phyloP scores from a whole-genome alignment of 192 early-diverging fungal genomes.

The Podila horticola region DNA sequence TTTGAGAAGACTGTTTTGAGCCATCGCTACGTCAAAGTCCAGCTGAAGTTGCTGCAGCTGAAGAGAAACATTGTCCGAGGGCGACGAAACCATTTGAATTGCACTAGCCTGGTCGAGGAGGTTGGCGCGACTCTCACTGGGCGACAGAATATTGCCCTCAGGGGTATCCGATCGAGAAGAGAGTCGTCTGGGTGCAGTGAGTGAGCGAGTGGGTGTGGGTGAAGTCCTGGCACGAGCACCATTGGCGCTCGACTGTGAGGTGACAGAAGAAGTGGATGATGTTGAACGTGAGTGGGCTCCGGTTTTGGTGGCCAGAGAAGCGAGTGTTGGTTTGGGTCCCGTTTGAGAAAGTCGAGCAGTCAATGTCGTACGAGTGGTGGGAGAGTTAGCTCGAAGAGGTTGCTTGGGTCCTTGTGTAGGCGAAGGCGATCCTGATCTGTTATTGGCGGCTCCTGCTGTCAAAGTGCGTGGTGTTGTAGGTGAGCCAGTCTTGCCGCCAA shows the following conservation, averaged over 20 bases:
- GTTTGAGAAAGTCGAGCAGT: conserved; percentile 19
- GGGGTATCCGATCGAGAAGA: conserved; percentile 41
- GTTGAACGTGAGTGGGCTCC: conserved; percentile 30
- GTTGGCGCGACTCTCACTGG: conserved; percentile 33
- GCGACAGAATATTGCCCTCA: conserved; percentile 23
- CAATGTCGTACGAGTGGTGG: conserved; percentile 11
- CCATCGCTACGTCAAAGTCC: conserved; percentile 73
- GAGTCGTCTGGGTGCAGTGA: conserved; percentile 32
- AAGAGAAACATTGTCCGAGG: conserved; percentile 18
- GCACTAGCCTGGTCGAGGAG: conserved; percentile 30
- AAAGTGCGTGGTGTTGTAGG: conserved; percentile 27
- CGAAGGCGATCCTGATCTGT: conserved; percentile 36
- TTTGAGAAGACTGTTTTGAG: conserved; percentile 76
- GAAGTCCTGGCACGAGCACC: conserved; percentile 30
- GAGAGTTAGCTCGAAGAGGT: conserved; percentile 14
- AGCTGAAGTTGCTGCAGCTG: conserved; percentile 69
- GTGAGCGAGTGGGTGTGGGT: conserved; percentile 18
- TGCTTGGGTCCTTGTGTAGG: conserved; percentile 25
- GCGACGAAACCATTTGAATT: conserved; percentile 29
- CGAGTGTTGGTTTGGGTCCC: conserved; percentile 22
- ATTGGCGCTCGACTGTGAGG: conserved; percentile 34
- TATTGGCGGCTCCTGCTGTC: conserved; percentile 12
- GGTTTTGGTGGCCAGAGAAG: conserved; percentile 8
- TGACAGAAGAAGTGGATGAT: conserved; percentile 40
- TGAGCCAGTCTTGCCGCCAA: conserved; percentile 22